These are phyloP conservation scores for Rubia yunnanensis DNA, from an alignment of 257 asterid species.

Conservation along the genomic window DNA sequence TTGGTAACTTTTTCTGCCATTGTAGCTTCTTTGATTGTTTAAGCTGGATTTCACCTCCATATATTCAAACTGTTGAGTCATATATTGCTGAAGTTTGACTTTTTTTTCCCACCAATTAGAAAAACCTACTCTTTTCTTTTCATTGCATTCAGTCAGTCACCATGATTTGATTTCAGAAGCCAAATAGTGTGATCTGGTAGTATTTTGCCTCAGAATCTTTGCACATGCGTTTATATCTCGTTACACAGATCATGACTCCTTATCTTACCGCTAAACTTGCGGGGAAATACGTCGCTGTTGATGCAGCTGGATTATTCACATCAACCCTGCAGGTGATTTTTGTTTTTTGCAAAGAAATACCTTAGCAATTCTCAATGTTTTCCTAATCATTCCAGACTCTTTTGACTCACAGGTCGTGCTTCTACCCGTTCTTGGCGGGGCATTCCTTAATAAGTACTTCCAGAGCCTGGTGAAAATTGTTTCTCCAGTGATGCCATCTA, in stretches of 20 bases:
- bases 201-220: neutral
- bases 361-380: neutral
- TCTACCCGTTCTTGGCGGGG: slow-evolving; percentile 80
- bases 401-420: slow-evolving; percentile 57
- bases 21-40: neutral
- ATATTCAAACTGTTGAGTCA: no score
- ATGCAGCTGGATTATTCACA: slow-evolving; percentile 67
- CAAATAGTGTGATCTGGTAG: neutral
- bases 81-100: neutral
- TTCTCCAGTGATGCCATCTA: slow-evolving; percentile 76
- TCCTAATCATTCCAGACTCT: neutral
- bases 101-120: neutral
- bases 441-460: slow-evolving; percentile 80
- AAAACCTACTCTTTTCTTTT: no score
- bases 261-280: slow-evolving; percentile 85
- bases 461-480: slow-evolving; percentile 50
- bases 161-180: no score
- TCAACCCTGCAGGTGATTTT: slow-evolving; percentile 74
- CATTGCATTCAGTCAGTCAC: no score
- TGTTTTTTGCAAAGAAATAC: neutral
- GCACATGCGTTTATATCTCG: neutral
- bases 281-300: slow-evolving; percentile 81
- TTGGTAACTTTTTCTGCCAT: slow-evolving; percentile 28
- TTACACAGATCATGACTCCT: slow-evolving; percentile 77
- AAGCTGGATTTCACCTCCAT: neutral